A percentile compares a stretch with the other conserved stretches of the same genome.
These are phyloP conservation scores for Fusarium avenaceum DNA, from an alignment of 2,329 filamentous ascomycete genomes.

Conservation along the genomic window DNA sequence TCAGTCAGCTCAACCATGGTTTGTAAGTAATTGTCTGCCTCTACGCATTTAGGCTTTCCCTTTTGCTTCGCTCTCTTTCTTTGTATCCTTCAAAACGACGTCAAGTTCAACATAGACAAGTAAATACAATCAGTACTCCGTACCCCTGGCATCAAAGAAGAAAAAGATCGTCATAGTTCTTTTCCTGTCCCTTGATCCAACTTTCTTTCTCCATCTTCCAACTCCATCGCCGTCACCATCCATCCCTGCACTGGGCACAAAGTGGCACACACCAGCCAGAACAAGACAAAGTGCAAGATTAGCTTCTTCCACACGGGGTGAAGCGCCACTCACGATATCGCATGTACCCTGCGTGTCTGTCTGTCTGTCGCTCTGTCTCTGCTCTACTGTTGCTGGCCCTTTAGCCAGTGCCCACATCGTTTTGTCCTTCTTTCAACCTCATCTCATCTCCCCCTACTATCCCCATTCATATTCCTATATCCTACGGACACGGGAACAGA, in stretches of 20 bases:
- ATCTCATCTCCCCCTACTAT: not conserved
- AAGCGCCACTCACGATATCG: constrained; percentile 40
- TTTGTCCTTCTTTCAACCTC: constrained; percentile 29
- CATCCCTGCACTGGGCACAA: constrained; percentile 30
- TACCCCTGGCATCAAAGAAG: constrained; percentile 5
- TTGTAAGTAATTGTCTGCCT: constrained; percentile 31
- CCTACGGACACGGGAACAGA: constrained; percentile 3
- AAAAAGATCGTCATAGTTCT: constrained; percentile 12
- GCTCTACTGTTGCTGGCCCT: not conserved
- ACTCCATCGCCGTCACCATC: constrained; percentile 25
- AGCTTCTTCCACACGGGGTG: constrained; percentile 31
- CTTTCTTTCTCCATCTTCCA: constrained; percentile 7
- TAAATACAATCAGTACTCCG: not conserved
- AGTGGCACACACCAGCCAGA: constrained; percentile 35
- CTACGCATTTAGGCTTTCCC: constrained; percentile 5
- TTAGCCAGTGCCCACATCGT: constrained; percentile 9
- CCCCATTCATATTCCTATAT: constrained; percentile 1
- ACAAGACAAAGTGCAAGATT: constrained; percentile 38
- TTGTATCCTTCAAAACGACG: not conserved
- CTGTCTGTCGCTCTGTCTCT: not conserved
- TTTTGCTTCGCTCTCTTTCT: constrained; percentile 11
- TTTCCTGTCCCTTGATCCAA: constrained; percentile 14
- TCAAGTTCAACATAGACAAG: not conserved
- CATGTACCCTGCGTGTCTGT: not conserved
- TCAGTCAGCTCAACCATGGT: constrained; percentile 30